Evolutionary conservation across 805 yeast species (phyloP).

Genomic region (Ogataea ganodermae): DNA sequence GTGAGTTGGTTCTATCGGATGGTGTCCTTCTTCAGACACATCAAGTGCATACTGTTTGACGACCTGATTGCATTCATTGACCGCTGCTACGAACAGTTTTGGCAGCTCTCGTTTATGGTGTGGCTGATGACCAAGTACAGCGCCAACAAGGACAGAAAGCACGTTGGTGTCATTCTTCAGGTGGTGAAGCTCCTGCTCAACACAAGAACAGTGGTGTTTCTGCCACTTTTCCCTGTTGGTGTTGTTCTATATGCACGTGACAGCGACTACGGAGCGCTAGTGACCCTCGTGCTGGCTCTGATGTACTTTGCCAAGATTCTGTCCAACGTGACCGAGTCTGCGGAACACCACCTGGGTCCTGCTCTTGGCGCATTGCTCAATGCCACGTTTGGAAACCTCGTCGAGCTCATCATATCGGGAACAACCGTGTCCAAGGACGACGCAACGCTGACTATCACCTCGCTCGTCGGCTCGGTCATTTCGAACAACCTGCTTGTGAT

Average conservation of each 20-base stretch:
- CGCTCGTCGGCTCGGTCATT: constrained; percentile 18
- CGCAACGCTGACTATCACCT: constrained; percentile 19
- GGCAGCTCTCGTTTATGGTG: constrained; percentile 13
- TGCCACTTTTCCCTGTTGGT: constrained; percentile 20
- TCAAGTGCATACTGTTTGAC: constrained; percentile 15
- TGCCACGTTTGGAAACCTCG: constrained; percentile 20
- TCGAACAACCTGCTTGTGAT: constrained; percentile 20
- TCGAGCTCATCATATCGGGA: constrained; percentile 19
- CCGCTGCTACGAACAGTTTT: constrained; percentile 14
- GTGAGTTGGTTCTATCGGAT: constrained; percentile 19
- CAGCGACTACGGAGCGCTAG: constrained; percentile 16
- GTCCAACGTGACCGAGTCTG: constrained; percentile 20
- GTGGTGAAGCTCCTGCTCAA: constrained; percentile 14
- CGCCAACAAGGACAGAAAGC: constrained; percentile 16
- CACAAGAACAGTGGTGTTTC: constrained; percentile 17
- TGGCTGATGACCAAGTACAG: constrained; percentile 14
- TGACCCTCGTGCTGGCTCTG: constrained; percentile 18
- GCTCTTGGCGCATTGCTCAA: constrained; percentile 18
- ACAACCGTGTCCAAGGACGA: constrained; percentile 21
- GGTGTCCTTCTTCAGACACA: constrained; percentile 13
- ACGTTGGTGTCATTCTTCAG: constrained; percentile 14
- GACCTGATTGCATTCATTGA: constrained; percentile 15
- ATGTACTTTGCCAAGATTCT: constrained; percentile 21
- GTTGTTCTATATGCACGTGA: constrained; percentile 16
- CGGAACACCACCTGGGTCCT: constrained; percentile 21